Evolutionary conservation across 345 rosid genomes (phyloP).

Genomic region (Moricandia arvensis): DNA sequence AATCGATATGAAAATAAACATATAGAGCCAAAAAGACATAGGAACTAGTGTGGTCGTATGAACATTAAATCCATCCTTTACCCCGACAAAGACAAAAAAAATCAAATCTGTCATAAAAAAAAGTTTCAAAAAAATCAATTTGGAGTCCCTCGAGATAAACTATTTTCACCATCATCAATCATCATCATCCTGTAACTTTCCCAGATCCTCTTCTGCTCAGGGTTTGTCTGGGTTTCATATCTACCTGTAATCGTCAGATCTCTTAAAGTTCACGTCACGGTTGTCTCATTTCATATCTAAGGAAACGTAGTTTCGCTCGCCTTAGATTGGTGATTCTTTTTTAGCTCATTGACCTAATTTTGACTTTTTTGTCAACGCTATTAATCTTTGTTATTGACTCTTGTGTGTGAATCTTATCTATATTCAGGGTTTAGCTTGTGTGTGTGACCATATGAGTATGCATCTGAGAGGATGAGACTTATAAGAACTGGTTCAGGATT

Average conservation of each 20-base stretch:
- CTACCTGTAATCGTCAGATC: not conserved
- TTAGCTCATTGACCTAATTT: not conserved
- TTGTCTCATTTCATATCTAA: too few species aligned
- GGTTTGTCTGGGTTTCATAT: not conserved
- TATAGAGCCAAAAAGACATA: not conserved
- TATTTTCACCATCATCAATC: not conserved
- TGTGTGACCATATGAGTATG: not conserved
- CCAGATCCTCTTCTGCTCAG: not conserved
- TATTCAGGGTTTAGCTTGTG: slow-evolving; percentile 17
- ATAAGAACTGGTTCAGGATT: slow-evolving; percentile 21
- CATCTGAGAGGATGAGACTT: slow-evolving; percentile 16
- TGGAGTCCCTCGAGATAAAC: not conserved
- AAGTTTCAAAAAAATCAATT: not conserved
- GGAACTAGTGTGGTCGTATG: not conserved
- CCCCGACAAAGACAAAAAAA: not conserved
- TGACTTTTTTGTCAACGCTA: not conserved
- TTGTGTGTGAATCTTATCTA: not conserved
- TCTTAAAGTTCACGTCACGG: not conserved
- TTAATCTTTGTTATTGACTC: not conserved
- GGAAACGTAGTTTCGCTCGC: not conserved
- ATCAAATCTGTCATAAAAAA: not conserved
- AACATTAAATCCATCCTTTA: not conserved
- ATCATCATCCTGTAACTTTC: not conserved
- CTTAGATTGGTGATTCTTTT: not conserved
- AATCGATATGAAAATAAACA: not conserved